Percentiles rank a stretch among this genome's conserved stretches.
Evolutionary conservation across 2,329 filamentous ascomycete genomes (phyloP).

Genomic region (Calonectria pseudoturangicola): DNA sequence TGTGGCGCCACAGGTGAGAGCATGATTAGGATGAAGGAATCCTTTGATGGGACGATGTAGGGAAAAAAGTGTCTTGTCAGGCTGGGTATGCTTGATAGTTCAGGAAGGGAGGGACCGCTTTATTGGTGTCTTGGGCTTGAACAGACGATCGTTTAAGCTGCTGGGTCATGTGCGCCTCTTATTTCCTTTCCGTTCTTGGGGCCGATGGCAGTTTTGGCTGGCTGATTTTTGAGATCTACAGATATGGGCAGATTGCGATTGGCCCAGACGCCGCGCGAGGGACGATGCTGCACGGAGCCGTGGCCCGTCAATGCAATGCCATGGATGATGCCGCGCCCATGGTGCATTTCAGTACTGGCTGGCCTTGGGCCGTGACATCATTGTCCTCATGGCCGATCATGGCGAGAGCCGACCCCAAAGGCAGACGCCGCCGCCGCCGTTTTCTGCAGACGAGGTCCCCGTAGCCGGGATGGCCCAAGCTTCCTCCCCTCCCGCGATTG

Average conservation of each 20-base stretch:
- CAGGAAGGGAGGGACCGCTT: too few species aligned
- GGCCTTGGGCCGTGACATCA: neutral
- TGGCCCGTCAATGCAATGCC: neutral
- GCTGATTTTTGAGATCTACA: neutral
- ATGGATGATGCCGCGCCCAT: too few species aligned
- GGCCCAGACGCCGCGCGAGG: neutral
- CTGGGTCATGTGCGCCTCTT: neutral
- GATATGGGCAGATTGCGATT: neutral
- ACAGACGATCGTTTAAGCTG: neutral
- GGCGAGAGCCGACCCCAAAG: neutral
- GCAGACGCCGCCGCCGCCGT: neutral
- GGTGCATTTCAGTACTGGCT: neutral
- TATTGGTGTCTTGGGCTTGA: neutral
- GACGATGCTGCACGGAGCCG: neutral
- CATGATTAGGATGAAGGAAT: neutral
- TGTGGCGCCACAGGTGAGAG: neutral
- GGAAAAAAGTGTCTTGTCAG: too few species aligned
- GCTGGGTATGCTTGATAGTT: too few species aligned
- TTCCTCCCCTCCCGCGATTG: conserved; percentile 19
- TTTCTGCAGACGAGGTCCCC: neutral
- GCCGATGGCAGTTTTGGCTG: neutral
- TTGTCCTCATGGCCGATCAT: neutral
- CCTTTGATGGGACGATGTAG: neutral
- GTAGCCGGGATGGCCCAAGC: conserved; percentile 28
- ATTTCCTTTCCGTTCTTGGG: neutral